These are phyloP conservation scores for Boletus insuetus DNA, from an alignment of 768 basidiomycete species.

Conservation along the genomic window DNA sequence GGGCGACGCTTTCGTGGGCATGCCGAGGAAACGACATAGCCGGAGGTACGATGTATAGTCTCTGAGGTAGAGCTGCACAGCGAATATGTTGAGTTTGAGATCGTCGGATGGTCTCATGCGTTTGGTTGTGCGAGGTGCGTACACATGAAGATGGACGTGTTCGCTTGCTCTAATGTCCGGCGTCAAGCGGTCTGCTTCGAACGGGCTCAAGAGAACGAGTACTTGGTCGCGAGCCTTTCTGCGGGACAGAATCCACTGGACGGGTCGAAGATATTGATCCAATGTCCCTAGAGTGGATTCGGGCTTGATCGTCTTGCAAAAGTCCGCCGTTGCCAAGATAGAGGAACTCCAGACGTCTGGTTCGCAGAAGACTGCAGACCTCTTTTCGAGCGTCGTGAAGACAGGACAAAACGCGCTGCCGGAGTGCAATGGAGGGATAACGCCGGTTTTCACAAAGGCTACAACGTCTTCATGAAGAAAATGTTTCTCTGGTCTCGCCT, in stretches of 20 bases:
- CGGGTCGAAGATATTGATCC: slow-evolving; percentile 6
- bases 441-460: slow-evolving; percentile 29
- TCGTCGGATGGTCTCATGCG: slow-evolving; percentile 25
- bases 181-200: slow-evolving; percentile 35
- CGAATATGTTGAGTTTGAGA: slow-evolving; percentile 1
- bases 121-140: slow-evolving; percentile 35
- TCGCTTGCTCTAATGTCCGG: slow-evolving; percentile 34
- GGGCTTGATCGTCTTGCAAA: not conserved
- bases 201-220: slow-evolving; percentile 20
- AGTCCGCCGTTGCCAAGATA: slow-evolving; percentile 4
- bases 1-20: slow-evolving; percentile 4
- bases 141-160: slow-evolving; percentile 37
- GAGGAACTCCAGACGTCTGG: not conserved
- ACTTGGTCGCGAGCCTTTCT: not conserved
- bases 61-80: too few relatives aligned
- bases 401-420: slow-evolving; percentile 25
- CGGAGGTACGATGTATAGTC: slow-evolving; percentile 7
- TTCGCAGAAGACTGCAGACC: slow-evolving; percentile 3
- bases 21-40: slow-evolving; percentile 23
- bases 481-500: slow-evolving; percentile 19
- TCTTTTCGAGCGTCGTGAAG: slow-evolving; percentile 5
- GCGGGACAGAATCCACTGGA: slow-evolving; percentile 21
- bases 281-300: not conserved
- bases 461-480: slow-evolving; percentile 25
- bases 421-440: slow-evolving; percentile 3